Percentiles rank a stretch among this genome's conserved stretches.
Evolutionary conservation across 116 monocot species (phyloP).

Genomic region (Trichopus zeylanicus): DNA sequence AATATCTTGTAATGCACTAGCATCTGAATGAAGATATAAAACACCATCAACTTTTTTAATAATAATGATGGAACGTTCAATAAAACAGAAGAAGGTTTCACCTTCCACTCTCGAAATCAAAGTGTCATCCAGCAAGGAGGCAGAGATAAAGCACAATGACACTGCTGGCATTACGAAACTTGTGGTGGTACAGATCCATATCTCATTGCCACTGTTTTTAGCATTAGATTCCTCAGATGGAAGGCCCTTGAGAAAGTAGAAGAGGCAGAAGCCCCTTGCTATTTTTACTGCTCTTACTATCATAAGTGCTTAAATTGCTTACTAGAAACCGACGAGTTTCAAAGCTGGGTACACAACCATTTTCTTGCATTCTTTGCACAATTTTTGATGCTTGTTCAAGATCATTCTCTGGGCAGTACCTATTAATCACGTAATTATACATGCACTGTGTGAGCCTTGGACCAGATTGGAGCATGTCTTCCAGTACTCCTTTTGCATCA

Average conservation of each 20-base stretch:
- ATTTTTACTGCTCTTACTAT: constrained; percentile 6
- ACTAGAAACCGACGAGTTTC: constrained; percentile 86
- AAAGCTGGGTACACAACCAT: constrained; percentile 73
- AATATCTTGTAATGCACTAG: no score
- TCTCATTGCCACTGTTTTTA: constrained; percentile 6
- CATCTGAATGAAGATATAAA: no score
- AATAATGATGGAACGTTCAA: no score
- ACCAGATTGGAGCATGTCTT: constrained; percentile 35
- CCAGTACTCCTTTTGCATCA: constrained; percentile 55
- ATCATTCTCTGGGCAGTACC: constrained; percentile 47
- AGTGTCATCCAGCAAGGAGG: no score
- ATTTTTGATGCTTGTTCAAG: constrained; percentile 49
- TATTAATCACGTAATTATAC: constrained; percentile 50
- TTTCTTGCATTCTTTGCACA: constrained; percentile 73
- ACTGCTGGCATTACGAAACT: background rate
- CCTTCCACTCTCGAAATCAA: no score
- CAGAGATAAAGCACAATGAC: background rate
- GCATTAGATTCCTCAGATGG: constrained; percentile 13
- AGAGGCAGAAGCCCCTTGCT: constrained; percentile 46
- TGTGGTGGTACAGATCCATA: constrained; percentile 2
- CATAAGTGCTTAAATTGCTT: constrained; percentile 52
- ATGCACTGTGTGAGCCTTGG: constrained; percentile 26
- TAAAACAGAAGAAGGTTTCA: no score
- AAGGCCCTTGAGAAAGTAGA: constrained; percentile 44
- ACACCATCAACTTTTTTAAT: no score